Base-by-base conservation (phyloP, 2,329 filamentous ascomycete species). In the Aspergillus vadensis region DNA sequence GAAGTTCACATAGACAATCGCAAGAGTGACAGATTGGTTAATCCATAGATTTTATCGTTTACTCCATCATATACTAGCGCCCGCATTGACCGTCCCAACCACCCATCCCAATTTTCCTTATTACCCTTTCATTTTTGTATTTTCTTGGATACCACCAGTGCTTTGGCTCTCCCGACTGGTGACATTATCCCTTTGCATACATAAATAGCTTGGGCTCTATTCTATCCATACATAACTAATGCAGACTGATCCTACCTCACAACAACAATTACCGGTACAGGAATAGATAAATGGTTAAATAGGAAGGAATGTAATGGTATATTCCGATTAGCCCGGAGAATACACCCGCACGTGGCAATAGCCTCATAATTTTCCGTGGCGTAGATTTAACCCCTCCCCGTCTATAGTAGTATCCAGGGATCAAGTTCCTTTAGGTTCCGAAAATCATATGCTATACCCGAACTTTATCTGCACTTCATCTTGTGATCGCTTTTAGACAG, bases 1-100 rank as follows among this genome's bases (percentile, higher is more conserved):
- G 55, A 38, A 52, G 59, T 25, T 64, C 57, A 52, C 58, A 59
- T 53, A 61, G 58, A 43, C 60, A 15, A 15, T 32, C 55, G 47
- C 21, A 59, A 15, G 23, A 39, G 48, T 50, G 23, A 53, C 17
- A 58, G 30, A 39, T 36, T 50, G 51, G 23, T 43, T 59, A 49
- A 41, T 17, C n/a, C 47, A 50, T 50, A 50, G 47, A 50, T 27
- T 10, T n/a, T n/a, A 30, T 27, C 14, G n/a, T 21, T 5, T 19
- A 23, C 21, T n/a, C n/a, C 25, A 30, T 17, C 14, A 30, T 30
- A 19, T 19, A 50, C n/a, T 36, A 49, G 15, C 12, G 19, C 19
- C 23, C 5, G 8, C 47, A 50, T 30, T 50, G 30, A 19, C 30
- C 23, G 12, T 32, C 25, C 12, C 44, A 49, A 12, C 2, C 21